Base-by-base conservation (phyloP, 371 early-diverging fungal species). In the Mortierella sp. region DNA sequence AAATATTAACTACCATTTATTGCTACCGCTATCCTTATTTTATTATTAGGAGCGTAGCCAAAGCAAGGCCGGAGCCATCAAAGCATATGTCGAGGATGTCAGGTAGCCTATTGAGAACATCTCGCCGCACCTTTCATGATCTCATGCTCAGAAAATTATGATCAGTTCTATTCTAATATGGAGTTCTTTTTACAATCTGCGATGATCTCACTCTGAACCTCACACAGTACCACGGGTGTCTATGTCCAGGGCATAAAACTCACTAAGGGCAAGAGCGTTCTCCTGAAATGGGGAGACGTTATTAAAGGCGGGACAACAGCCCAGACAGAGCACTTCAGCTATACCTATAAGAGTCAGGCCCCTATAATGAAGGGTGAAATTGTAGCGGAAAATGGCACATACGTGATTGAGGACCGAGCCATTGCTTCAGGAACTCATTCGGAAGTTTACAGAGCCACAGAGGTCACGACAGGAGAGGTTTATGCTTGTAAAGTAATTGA, bases 401-500 rank as follows among this genome's bases (percentile, higher is more conserved):
- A 76, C n/a, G n/a, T 2, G 6, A 21, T 60, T 12, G 72, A 57
- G 7, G n/a, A 37, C 15, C 5, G n/a, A 9, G 4, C 15, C 4
- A 4, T 70, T n/a, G 76, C 29, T 16, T 7, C n/a, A 1, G 76
- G 76, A 2, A 21, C 16, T 29, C 68, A 60, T 15, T 62, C 76
- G 23, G 18, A 28, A 16, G 79, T 77, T 18, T 62, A 43, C 57
- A 64, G 23, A 19, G 79, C 73, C 7, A 25, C 16, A 9, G 63
- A 69, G 26, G 7, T 6, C 4, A n/a, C 30, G 5, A 57, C 7
- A 0, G 21, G 47, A 11, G 25, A 21, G 29, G 19, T 62, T 0
- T 65, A 64, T 25, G 77, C 77, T 16, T 77, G 79, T 63, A 77
- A 77, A 37, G 55, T 30, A n/a, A 53, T 69, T 29, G 55, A 72